Evolutionary conservation across 768 basidiomycete genomes (phyloP).

Genomic region (Leccinum fibrillosum): DNA sequence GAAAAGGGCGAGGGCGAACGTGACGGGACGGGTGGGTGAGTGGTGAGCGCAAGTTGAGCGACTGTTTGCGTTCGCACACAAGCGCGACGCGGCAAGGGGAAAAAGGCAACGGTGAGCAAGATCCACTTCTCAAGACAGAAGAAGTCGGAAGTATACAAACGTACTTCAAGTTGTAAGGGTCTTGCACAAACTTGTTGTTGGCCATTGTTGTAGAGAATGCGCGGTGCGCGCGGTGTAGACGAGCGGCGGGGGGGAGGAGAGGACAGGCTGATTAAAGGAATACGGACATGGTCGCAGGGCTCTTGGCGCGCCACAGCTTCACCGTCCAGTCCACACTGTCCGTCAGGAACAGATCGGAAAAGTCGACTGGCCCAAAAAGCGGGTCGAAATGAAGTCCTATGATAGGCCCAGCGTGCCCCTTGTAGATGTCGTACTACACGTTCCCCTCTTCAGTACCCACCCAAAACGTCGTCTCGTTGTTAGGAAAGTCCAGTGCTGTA

Average conservation of each 20-base stretch:
- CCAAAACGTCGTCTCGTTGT: conserved; percentile 96
- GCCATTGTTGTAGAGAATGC: too few relatives aligned
- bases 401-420: conserved; percentile 88
- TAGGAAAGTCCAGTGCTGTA: conserved; percentile 90
- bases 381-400: conserved; percentile 97
- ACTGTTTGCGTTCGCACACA: too few relatives aligned
- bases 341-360: conserved; percentile 92
- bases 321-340: conserved; percentile 97
- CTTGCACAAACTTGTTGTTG: too few relatives aligned
- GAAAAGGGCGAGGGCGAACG: too few relatives aligned
- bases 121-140: too few relatives aligned
- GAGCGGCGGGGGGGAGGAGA: background rate
- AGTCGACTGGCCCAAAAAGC: conserved; percentile 61
- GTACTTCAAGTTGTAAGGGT: too few relatives aligned
- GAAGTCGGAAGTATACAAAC: too few relatives aligned
- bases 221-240: background rate
- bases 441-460: conserved; percentile 98
- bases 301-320: conserved; percentile 90
- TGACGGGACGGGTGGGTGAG: too few relatives aligned
- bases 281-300: conserved; percentile 43
- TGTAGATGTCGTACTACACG: conserved; percentile 91
- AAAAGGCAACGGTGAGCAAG: too few relatives aligned
- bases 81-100: too few relatives aligned
- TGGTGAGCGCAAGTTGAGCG: too few relatives aligned
- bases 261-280: background rate